Percentiles rank a stretch among this genome's conserved stretches.
Conservation (phyloP, 305 asterid genomes). For the Solanum chacoense region DNA sequence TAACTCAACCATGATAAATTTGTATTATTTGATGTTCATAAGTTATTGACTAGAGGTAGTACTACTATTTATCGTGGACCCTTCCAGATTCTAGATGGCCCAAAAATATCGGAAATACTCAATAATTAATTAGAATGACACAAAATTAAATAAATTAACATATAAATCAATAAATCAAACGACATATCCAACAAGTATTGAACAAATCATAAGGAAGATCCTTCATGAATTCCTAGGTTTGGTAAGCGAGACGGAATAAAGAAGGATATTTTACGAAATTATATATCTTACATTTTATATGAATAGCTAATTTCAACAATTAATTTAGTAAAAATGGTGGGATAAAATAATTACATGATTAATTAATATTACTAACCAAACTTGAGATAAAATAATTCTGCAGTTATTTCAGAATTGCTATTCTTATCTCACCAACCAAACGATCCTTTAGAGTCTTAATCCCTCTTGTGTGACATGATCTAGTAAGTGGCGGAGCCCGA, state of each 20-base stretch:
- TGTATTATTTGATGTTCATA: no score
- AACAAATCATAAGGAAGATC: not conserved
- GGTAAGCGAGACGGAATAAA: no score
- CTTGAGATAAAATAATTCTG: not conserved
- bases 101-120: not conserved
- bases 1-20: no score
- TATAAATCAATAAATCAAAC: not conserved
- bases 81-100: not conserved
- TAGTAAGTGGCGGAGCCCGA: no score
- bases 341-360: no score
- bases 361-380: no score
- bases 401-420: no score
- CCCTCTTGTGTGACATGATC: no score
- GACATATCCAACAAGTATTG: not conserved
- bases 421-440: no score
- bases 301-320: not conserved
- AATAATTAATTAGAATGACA: not conserved
- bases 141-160: not conserved
- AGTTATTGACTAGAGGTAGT: not conserved
- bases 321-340: no score
- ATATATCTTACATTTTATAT: no score
- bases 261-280: not conserved
- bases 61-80: not conserved
- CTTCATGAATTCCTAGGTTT: not conserved
- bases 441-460: not conserved